These are phyloP conservation scores for Candida tetrigidarum DNA, from an alignment of 1,139 yeast genomes.

Conservation along the genomic window DNA sequence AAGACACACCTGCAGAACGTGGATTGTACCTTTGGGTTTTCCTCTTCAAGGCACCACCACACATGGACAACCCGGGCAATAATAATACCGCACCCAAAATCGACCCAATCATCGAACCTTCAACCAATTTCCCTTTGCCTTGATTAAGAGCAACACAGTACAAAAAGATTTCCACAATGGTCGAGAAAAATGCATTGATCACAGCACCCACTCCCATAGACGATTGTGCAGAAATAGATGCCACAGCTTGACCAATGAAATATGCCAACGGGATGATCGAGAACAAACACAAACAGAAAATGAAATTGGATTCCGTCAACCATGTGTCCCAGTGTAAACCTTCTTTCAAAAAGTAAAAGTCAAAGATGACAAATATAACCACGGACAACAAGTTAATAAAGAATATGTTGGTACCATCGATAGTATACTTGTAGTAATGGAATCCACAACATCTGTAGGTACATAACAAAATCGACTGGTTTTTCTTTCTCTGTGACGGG, in stretches of 20 bases:
- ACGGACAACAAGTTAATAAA: conserved; percentile 82
- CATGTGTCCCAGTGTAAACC: conserved; percentile 49
- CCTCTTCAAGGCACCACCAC: conserved; percentile 90
- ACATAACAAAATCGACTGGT: conserved; percentile 62
- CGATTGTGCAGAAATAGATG: conserved; percentile 97
- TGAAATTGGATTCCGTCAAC: conserved; percentile 62
- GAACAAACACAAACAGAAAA: conserved; percentile 76
- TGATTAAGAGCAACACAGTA: conserved; percentile 91
- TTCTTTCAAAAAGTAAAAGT: conserved; percentile 68
- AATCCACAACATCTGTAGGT: conserved; percentile 92
- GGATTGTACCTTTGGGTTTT: conserved; percentile 97
- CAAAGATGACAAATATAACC: conserved; percentile 82
- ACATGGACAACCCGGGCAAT: conserved; percentile 95
- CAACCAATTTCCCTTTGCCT: conserved; percentile 86
- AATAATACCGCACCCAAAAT: conserved; percentile 90
- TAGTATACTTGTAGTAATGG: conserved; percentile 93
- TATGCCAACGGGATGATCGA: conserved; percentile 95
- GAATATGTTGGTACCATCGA: conserved; percentile 94
- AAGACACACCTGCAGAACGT: conserved; percentile 94
- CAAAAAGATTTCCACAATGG: conserved; percentile 89
- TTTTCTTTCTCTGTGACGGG: conserved; percentile 25
- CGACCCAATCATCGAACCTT: conserved; percentile 97
- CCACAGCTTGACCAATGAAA: conserved; percentile 98
- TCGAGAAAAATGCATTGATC: conserved; percentile 95
- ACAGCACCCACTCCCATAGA: conserved; percentile 99